A percentile compares a stretch with the other conserved stretches of the same genome.
These are phyloP conservation scores for Xanthoceras sorbifolium DNA, from an alignment of 345 rosid species.

Conservation along the genomic window DNA sequence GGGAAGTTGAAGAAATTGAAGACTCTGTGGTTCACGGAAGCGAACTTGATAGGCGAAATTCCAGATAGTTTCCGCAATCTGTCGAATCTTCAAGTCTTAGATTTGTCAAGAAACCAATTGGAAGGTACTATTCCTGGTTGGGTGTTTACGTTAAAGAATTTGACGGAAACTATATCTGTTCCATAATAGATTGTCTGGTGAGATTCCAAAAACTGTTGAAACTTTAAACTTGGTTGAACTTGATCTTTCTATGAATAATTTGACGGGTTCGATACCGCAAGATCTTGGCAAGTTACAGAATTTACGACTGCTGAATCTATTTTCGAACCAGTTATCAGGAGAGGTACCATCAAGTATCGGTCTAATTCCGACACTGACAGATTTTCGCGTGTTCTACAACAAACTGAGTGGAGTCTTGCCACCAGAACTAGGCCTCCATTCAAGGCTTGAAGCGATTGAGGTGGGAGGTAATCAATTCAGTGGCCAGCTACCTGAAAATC, in stretches of 20 bases:
- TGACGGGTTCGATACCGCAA: conserved; percentile 69
- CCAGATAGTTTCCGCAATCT: conserved; percentile 48
- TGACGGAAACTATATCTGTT: conserved; percentile 46
- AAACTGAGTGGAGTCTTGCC: conserved; percentile 69
- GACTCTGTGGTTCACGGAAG: conserved; percentile 39
- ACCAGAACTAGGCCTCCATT: conserved; percentile 62
- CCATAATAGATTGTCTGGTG: conserved; percentile 52
- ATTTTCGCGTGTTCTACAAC: conserved; percentile 49
- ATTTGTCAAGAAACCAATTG: conserved; percentile 50
- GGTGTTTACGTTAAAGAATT: conserved; percentile 54
- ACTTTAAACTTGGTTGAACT: conserved; percentile 41
- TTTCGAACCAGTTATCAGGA: conserved; percentile 56
- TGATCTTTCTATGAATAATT: conserved; percentile 59
- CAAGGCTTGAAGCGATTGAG: conserved; percentile 63
- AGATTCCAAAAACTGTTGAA: conserved; percentile 50
- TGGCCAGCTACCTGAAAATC: conserved; percentile 64
- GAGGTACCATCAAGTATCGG: conserved; percentile 54
- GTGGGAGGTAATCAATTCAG: conserved; percentile 60
- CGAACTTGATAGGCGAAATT: conserved; percentile 66
- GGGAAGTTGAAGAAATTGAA: conserved; percentile 52
- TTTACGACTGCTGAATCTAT: conserved; percentile 41
- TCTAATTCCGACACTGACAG: conserved; percentile 44
- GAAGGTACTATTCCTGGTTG: conserved; percentile 54
- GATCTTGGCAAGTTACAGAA: conserved; percentile 56
- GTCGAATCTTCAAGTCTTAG: conserved; percentile 50